Percentiles rank a stretch among this genome's conserved stretches.
phyloP scores from a whole-genome alignment of 176 grass and related monocot species.

The Zoysia pacifica region DNA sequence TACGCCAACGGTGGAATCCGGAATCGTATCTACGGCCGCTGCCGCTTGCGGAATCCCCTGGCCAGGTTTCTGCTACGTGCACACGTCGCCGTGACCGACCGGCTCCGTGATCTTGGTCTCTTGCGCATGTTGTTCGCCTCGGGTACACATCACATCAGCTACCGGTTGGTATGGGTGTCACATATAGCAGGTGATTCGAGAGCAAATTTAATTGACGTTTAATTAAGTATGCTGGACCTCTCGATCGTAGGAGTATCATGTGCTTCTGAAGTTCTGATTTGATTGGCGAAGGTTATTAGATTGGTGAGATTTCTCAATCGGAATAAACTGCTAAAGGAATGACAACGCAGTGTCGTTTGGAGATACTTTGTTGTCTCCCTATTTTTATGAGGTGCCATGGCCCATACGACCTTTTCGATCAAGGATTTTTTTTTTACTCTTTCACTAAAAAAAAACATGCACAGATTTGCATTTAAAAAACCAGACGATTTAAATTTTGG shows the following conservation, averaged over 20 bases:
- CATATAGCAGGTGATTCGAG: not conserved
- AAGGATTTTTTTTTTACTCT: no score
- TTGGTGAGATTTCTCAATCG: not conserved
- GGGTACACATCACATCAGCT: not conserved
- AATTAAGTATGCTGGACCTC: slow-evolving; percentile 15
- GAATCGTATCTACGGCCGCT: slow-evolving; percentile 36
- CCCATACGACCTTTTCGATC: no score
- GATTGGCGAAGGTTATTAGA: not conserved
- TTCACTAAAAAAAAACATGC: no score
- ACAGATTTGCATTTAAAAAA: no score
- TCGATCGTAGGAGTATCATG: not conserved
- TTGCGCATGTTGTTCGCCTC: not conserved
- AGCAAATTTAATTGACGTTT: not conserved
- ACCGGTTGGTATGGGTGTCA: not conserved
- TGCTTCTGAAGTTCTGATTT: not conserved
- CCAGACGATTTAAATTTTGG: no score
- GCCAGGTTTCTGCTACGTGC: slow-evolving; percentile 2
- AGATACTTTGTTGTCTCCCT: not conserved
- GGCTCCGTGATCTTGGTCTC: not conserved
- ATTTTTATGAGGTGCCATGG: not conserved
- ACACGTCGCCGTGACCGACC: slow-evolving; percentile 4
- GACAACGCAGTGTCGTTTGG: not conserved
- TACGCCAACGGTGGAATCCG: slow-evolving; percentile 47
- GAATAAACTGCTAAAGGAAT: not conserved
- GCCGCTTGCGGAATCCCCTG: not conserved